Evolutionary conservation across 2,329 filamentous ascomycete genomes (phyloP), one percentile per base, ranked within the genome.

Genomic region (Corynespora cassiicola): DNA sequence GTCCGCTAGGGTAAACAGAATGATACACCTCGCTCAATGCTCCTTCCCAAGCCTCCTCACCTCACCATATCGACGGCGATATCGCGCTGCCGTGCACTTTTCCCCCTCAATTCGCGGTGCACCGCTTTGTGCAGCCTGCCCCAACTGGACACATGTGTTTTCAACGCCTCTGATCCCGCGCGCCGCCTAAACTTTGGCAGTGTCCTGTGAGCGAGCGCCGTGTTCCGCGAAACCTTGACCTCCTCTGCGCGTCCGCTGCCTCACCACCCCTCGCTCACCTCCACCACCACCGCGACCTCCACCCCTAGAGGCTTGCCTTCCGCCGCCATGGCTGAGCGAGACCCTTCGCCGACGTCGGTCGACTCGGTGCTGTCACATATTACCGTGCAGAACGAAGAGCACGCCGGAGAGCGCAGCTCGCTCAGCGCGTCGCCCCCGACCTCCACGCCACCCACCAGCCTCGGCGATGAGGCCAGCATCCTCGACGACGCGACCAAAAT

Each of bases 401-500:
- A 61, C 41, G 49, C 56, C 39, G 56, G 56, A 41, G 58, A 58
- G 50, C 62, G 62, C 45, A 55, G 54, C 62, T 63, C 66, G 72
- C 58, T 79, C 54, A 70, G 77, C 73, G 77, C 78, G 72, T 81
- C 79, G 32, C 71, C 66, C 22, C 55, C 75, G 17, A 77, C 73
- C 54, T 85, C 81, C 14, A 87, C 85, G 40, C 84, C 85, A 30
- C 82, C 83, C 16, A 87, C 84, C 31, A 87, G 81, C 52, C 72
- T 84, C 51, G 80, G 78, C 58, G 84, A 87, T 63, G 76, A 73
- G 54, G 75, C 74, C 43, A 86, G 82, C 68, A 71, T 83, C 25
- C 65, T 73, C 25, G 74, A 69, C 19, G 66, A 70, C 26, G 51
- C 50, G 29, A 50, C 50, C 29, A 66, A 65, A 49, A 48, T 56